Conservation (phyloP, 345 rosid species). For the Lepidium aucheri region DNA sequence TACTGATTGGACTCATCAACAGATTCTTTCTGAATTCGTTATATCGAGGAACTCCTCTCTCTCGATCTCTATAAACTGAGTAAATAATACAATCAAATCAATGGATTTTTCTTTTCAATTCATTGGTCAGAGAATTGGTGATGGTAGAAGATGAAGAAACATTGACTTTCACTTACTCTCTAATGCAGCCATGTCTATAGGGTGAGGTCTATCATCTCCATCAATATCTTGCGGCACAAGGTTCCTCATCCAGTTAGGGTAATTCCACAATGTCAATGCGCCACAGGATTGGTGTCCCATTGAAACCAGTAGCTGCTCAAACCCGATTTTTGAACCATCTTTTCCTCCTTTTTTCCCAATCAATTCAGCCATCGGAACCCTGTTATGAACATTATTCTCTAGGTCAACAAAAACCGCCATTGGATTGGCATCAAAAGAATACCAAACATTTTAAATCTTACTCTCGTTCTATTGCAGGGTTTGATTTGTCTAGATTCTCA, state of each 20-base stretch:
- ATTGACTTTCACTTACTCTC: slow-evolving; percentile 36
- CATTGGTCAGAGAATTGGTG: not conserved
- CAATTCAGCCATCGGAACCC: slow-evolving; percentile 55
- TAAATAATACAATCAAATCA: not conserved
- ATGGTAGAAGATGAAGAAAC: not conserved
- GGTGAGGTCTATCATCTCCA: slow-evolving; percentile 54
- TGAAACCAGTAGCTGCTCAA: slow-evolving; percentile 59
- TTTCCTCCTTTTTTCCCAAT: slow-evolving; percentile 43
- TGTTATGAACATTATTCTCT: slow-evolving; percentile 4
- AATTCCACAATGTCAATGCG: slow-evolving; percentile 61
- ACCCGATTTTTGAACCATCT: slow-evolving; percentile 40
- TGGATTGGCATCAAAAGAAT: not conserved
- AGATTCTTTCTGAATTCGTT: slow-evolving; percentile 61
- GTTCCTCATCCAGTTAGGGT: slow-evolving; percentile 69
- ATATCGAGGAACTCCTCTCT: slow-evolving; percentile 61
- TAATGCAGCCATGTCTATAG: slow-evolving; percentile 65
- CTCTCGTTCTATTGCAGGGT: slow-evolving; percentile 44
- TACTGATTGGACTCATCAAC: slow-evolving; percentile 55
- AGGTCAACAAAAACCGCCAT: not conserved
- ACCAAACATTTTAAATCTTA: slow-evolving; percentile 19
- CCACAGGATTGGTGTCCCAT: slow-evolving; percentile 73
- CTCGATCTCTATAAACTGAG: slow-evolving; percentile 63
- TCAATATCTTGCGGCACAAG: slow-evolving; percentile 56
- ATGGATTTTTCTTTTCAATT: not conserved
- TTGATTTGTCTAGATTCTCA: slow-evolving; percentile 24